These are phyloP conservation scores for Quercus phellos DNA, from an alignment of 331 rosid genomes.

Conservation along the genomic window DNA sequence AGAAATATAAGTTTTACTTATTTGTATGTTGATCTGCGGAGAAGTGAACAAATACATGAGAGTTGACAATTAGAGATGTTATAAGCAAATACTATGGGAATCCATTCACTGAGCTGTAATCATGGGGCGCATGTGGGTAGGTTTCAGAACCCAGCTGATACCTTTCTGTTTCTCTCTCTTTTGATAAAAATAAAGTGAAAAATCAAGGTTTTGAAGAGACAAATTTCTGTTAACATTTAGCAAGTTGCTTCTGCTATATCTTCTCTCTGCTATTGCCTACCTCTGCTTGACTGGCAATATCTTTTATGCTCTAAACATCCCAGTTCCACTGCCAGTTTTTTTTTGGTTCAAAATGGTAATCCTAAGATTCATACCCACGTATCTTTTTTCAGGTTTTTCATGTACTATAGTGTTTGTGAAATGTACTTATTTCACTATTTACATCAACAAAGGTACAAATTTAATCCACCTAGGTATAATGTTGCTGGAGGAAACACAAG, in stretches of 20 bases:
- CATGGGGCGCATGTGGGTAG: constrained; percentile 73
- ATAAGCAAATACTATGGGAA: constrained; percentile 34
- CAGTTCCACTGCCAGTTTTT: constrained; percentile 17
- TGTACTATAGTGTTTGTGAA: neutral
- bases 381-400: constrained; percentile 6
- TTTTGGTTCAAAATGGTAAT: constrained; percentile 13
- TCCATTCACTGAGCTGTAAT: constrained; percentile 53
- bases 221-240: constrained; percentile 24
- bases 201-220: constrained; percentile 16
- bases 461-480: neutral
- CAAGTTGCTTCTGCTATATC: constrained; percentile 30
- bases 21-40: constrained; percentile 14
- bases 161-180: constrained; percentile 20
- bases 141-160: constrained; percentile 34
- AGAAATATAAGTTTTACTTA: constrained; percentile 14
- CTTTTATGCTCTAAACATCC: constrained; percentile 38
- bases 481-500: neutral
- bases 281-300: constrained; percentile 40
- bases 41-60: constrained; percentile 36
- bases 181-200: neutral
- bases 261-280: constrained; percentile 28
- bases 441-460: neutral
- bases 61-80: constrained; percentile 41
- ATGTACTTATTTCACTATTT: neutral
- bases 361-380: neutral